A percentile compares a stretch with the other conserved stretches of the same genome.
phyloP scores from a whole-genome alignment of 257 asterid species.

The Linderniella brevidens region DNA sequence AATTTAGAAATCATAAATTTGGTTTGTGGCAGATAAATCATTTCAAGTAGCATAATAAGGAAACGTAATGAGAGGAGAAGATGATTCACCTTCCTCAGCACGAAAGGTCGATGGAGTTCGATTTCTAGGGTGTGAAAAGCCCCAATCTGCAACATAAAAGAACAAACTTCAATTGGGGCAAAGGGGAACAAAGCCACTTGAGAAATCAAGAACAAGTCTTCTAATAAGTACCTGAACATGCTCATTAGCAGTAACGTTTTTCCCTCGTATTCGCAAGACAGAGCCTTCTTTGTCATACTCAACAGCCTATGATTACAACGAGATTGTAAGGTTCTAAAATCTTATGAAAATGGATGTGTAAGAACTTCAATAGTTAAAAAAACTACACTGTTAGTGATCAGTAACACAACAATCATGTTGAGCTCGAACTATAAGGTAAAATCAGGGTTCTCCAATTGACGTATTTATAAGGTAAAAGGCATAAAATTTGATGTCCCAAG shows the following conservation, averaged over 20 bases:
- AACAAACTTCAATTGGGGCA: background rate
- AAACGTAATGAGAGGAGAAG: background rate
- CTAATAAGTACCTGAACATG: slow-evolving; percentile 63
- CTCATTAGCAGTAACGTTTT: slow-evolving; percentile 79
- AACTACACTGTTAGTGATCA: no score
- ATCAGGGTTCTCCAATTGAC: background rate
- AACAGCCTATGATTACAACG: slow-evolving; percentile 26
- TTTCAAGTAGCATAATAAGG: no score
- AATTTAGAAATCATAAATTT: no score
- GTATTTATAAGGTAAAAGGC: background rate
- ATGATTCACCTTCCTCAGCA: slow-evolving; percentile 55
- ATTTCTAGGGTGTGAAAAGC: slow-evolving; percentile 96
- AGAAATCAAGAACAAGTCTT: slow-evolving; percentile 8
- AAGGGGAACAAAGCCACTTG: background rate
- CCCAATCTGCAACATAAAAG: slow-evolving; percentile 43
- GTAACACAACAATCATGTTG: no score
- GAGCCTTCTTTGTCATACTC: slow-evolving; percentile 95
- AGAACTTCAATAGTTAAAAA: background rate
- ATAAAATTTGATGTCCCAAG: slow-evolving; percentile 1
- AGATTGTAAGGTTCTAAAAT: slow-evolving; percentile 5
- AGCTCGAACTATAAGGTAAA: no score
- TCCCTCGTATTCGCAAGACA: slow-evolving; percentile 86
- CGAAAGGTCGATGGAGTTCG: slow-evolving; percentile 82
- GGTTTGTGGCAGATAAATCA: no score
- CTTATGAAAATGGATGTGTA: background rate